Evolutionary conservation across 2,329 filamentous ascomycete species (phyloP), one percentile per base, ranked within the genome.

Genomic region (Zymoseptoria crescenta): DNA sequence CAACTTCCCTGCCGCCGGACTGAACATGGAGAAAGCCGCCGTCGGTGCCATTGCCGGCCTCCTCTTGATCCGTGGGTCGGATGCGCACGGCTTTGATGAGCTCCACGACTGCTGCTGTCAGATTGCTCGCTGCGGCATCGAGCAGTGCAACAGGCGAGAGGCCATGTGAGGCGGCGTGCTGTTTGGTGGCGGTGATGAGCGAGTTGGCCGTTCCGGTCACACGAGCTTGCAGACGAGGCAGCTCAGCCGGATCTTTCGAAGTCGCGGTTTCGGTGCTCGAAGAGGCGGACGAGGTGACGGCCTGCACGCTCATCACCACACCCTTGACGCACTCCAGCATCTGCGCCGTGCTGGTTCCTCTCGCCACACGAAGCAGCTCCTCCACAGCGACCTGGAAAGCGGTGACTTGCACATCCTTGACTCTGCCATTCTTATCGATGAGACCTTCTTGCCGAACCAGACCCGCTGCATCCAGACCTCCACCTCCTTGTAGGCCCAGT

Each of bases 171-270:
- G 84, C 82, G 35, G 89, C 87, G 73, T 94, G 96, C 70, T 96
- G 96, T 77, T 95, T 96, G 35, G 90, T 88, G 1, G 93, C 91
- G 2, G 93, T 97, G 69, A 97, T 96, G 59, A 99, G 80, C 70
- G 93, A 94, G 79, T 97, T 97, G 54, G 94, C 92, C 1, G 93
- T 96, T 2, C 88, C 87, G n/a, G 91, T 95, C 2, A 97, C 88
- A 59, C 87, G 87, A 54, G 84, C 82, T 74, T 90, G 95, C 61
- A 95, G 81, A 45, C 67, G 68, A 3, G 69, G 70, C 50, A 67
- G 68, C 7, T 68, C 67, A 2, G 65, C 64, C 2, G 70, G 69
- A 9, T 70, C 68, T 7, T 69, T 69, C 55, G 70, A 72, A 30
- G 65, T 68, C 19, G 70, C 69, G 7, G 59, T 74, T 65, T 59